Percentiles rank a stretch among this genome's conserved stretches.
Evolutionary conservation across 2,329 filamentous ascomycete species (phyloP).

Genomic region (Hymenoscyphus scutula): DNA sequence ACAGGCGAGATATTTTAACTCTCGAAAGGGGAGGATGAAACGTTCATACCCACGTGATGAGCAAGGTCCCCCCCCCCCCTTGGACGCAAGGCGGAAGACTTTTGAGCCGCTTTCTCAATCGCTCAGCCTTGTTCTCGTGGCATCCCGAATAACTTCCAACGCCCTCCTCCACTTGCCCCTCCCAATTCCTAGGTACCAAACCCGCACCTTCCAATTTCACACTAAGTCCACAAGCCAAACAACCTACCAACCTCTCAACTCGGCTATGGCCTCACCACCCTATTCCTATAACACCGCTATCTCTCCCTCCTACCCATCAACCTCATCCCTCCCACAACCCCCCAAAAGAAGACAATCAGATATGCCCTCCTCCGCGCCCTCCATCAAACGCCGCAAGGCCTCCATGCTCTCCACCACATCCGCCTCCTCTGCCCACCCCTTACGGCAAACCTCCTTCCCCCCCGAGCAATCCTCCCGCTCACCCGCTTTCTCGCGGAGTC

Average conservation of each 20-base stretch:
- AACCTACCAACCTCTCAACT: not conserved
- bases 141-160: too few relatives aligned
- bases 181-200: slow-evolving; percentile 8
- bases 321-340: slow-evolving; percentile 52
- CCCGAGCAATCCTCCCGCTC: slow-evolving; percentile 51
- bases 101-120: too few relatives aligned
- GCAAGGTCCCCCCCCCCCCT: too few relatives aligned
- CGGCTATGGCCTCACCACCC: slow-evolving; percentile 34
- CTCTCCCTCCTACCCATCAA: slow-evolving; percentile 54
- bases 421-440: slow-evolving; percentile 57
- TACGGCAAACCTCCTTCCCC: slow-evolving; percentile 79
- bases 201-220: not conserved
- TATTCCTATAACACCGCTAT: slow-evolving; percentile 35
- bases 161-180: not conserved
- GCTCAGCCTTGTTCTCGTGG: too few relatives aligned
- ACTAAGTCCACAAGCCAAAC: not conserved
- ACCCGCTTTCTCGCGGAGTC: slow-evolving; percentile 57
- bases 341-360: slow-evolving; percentile 63
- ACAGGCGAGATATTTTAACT: too few relatives aligned
- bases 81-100: too few relatives aligned
- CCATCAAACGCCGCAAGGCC: slow-evolving; percentile 67
- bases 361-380: slow-evolving; percentile 46
- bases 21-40: too few relatives aligned
- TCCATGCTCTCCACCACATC: slow-evolving; percentile 59
- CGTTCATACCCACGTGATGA: too few relatives aligned